Evolutionary conservation across 768 basidiomycete genomes (phyloP), one percentile per base, ranked within the genome.

Genomic region (Hypholoma fasciculare): DNA sequence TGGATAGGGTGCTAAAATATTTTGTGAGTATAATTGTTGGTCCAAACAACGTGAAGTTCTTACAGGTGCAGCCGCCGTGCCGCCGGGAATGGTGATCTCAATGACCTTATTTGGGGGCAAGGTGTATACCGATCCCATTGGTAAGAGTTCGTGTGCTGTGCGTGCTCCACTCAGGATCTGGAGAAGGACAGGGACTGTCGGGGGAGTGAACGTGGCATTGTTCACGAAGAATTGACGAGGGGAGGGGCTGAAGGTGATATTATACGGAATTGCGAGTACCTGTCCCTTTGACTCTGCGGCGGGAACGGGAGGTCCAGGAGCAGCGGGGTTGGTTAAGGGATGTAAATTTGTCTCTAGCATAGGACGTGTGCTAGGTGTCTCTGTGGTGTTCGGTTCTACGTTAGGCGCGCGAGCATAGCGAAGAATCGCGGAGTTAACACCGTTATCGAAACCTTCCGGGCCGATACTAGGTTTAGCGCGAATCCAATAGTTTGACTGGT

Each of bases 401-500:
- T 50, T 54, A 0, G 70, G 60, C 9, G 84, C 84, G n/a, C 78
- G 79, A 1, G 26, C 63, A 56, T 86, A 86, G 52, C 80, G 57
- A 3, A 86, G 65, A 55, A 86, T 82, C 3, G 82, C 84, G 47
- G 73, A 73, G 65, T 81, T 83, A 57, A 77, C 70, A 2, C 63
- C 63, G 38, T 55, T 57, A 7, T 43, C 52, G 53, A 67, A 68
- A 52, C 57, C 62, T 14, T 2, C 2, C 3, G 49, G 17, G 1
- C 71, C 61, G 36, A 59, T 56, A 59, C 67, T 64, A 49, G 70
- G 70, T 50, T 70, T 57, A n/a, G 76, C 69, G 47, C 76, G 75
- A 47, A 79, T 69, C 77, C 78, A 87, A 65, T 86, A 87, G 63
- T 83, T 87, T 4, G 68, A 74, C 23, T 78, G 61, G 0, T 74